Conservation (phyloP, 331 rosid species). For the Acacia pycnantha region DNA sequence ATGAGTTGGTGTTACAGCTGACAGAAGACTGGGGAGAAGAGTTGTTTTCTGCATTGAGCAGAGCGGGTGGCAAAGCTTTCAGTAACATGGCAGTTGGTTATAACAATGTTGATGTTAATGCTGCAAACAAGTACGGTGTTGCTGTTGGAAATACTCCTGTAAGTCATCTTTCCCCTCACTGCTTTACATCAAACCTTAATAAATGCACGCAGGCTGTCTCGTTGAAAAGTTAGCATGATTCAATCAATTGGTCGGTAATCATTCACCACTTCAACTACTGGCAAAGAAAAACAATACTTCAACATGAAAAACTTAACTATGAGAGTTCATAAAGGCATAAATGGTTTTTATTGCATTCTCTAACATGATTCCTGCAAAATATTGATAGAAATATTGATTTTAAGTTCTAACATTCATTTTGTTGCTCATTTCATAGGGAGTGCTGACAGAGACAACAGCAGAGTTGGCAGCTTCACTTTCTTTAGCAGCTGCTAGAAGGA, state of each 20-base stretch:
- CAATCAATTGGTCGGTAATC: neutral
- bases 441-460: slow-evolving; percentile 96
- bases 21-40: slow-evolving; percentile 99
- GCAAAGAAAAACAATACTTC: neutral
- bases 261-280: neutral
- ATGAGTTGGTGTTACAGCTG: slow-evolving; percentile 50
- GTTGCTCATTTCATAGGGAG: slow-evolving; percentile 67
- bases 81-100: slow-evolving; percentile 99
- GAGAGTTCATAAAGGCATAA: neutral
- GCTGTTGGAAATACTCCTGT: slow-evolving; percentile 99
- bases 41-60: slow-evolving; percentile 90
- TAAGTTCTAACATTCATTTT: slow-evolving; percentile 20
- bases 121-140: slow-evolving; percentile 90
- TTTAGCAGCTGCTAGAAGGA: slow-evolving; percentile 91
- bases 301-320: neutral
- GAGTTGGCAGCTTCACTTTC: slow-evolving; percentile 96
- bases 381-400: slow-evolving; percentile 8
- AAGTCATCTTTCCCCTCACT: slow-evolving; percentile 26
- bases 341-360: slow-evolving; percentile 10
- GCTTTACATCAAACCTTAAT: neutral
- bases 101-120: slow-evolving; percentile 83
- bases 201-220: neutral
- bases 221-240: neutral
- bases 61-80: slow-evolving; percentile 95
- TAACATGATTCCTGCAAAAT: neutral